Evolutionary conservation across 352 stramenopile species (phyloP).

Genomic region (Peronospora farinosa): DNA sequence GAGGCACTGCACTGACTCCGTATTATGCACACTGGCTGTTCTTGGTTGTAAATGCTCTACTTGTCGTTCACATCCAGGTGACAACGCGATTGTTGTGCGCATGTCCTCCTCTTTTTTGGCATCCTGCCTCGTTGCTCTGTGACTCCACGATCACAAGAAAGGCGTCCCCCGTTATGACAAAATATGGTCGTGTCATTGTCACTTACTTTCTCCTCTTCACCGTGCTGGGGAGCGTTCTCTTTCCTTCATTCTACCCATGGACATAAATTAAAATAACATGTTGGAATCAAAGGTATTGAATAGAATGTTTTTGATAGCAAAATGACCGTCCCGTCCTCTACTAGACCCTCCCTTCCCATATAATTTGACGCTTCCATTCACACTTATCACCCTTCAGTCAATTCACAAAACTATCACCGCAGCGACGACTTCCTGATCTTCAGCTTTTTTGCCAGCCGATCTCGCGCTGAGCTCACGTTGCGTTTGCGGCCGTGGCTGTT

Average conservation of each 20-base stretch:
- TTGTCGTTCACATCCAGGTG: constrained; percentile 84
- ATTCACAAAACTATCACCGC: constrained; percentile 23
- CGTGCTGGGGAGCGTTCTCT: constrained; percentile 60
- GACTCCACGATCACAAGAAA: constrained; percentile 9
- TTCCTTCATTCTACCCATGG: constrained; percentile 81
- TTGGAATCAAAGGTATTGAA: constrained; percentile 17
- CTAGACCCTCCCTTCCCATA: constrained; percentile 3
- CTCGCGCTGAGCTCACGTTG: constrained; percentile 44
- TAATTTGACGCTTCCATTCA: constrained; percentile 3
- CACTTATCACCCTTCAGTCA: not conserved
- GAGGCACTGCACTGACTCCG: constrained; percentile 23
- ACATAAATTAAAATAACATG: constrained; percentile 32
- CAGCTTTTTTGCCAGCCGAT: constrained; percentile 76
- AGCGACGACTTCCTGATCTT: constrained; percentile 55
- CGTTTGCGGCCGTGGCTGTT: constrained; percentile 37
- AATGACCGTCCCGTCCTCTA: constrained; percentile 17
- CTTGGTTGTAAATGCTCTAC: constrained; percentile 63
- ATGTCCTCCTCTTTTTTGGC: constrained; percentile 79
- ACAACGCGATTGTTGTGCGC: constrained; percentile 71
- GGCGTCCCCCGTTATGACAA: constrained; percentile 4
- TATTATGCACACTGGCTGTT: constrained; percentile 78
- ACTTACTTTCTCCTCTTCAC: constrained; percentile 70
- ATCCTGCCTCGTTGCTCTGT: constrained; percentile 35
- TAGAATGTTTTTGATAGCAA: constrained; percentile 19
- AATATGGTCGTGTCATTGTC: constrained; percentile 34